These are phyloP conservation scores for Solanum chilense DNA, from an alignment of 257 asterid species.

Conservation along the genomic window DNA sequence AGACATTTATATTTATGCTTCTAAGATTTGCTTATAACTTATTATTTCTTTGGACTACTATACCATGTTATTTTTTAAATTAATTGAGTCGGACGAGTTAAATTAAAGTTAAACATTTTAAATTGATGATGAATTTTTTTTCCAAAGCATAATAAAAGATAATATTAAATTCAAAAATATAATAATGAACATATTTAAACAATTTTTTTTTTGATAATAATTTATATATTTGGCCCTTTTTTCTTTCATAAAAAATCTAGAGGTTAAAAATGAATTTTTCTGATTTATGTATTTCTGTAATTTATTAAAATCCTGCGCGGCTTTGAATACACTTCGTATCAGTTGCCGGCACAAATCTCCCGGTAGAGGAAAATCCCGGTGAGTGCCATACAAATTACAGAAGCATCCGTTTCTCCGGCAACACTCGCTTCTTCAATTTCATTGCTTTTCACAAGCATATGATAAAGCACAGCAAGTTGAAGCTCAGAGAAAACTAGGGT, in stretches of 20 bases:
- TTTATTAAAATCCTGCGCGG: neutral
- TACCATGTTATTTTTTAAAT: no score
- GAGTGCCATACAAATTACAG: neutral
- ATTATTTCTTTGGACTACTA: no score
- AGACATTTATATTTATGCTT: no score
- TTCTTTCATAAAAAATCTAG: neutral
- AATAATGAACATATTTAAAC: no score
- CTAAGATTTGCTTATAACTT: no score
- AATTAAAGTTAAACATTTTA: no score
- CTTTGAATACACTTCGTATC: neutral
- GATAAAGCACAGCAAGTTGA: neutral
- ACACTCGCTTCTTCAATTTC: neutral
- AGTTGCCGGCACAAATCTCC: neutral
- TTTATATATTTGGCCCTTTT: neutral
- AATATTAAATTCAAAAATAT: no score
- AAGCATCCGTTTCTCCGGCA: neutral
- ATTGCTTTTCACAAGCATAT: neutral
- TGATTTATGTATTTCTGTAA: neutral
- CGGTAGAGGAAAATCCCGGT: neutral
- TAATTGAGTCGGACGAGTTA: no score
- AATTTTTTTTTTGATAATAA: no score
- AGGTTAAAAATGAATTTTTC: neutral
- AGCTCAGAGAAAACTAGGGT: slow-evolving; percentile 5
- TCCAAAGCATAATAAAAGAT: no score
- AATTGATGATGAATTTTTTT: no score